Percentiles rank a stretch among this genome's conserved stretches.
These are phyloP conservation scores for Heterobasidion parviporum DNA, from an alignment of 1,284 basidiomycete genomes.

Conservation along the genomic window DNA sequence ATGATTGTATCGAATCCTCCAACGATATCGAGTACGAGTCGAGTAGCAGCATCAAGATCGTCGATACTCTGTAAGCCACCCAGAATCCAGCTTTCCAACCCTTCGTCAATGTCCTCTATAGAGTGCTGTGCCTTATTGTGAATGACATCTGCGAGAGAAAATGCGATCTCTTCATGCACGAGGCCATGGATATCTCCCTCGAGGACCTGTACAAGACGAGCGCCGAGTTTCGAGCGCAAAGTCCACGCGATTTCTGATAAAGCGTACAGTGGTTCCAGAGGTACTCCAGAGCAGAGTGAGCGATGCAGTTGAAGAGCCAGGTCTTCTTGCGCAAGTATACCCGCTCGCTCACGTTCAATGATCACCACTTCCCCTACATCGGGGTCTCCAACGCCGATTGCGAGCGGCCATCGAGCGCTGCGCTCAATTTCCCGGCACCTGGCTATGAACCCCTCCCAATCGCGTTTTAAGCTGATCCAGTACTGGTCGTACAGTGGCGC, in stretches of 20 bases:
- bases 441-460: conserved; percentile 91
- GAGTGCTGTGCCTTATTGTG: conserved; percentile 49
- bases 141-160: conserved; percentile 67
- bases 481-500: conserved; percentile 72
- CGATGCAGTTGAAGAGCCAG: conserved; percentile 50
- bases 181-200: conserved; percentile 55
- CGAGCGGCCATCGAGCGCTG: conserved; percentile 76
- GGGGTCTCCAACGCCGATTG: conserved; percentile 45
- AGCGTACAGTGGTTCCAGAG: conserved; percentile 40
- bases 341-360: conserved; percentile 73
- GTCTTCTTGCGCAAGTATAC: conserved; percentile 58
- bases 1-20: conserved; percentile 62
- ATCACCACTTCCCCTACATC: conserved; percentile 45
- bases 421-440: conserved; percentile 82
- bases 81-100: conserved; percentile 48
- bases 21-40: conserved; percentile 54
- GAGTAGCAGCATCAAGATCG: conserved; percentile 47
- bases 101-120: conserved; percentile 47
- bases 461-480: conserved; percentile 77
- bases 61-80: conserved; percentile 47
- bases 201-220: conserved; percentile 43
- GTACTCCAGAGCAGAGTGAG: conserved; percentile 21
- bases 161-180: conserved; percentile 65
- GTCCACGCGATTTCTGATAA: conserved; percentile 55
- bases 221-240: conserved; percentile 47